Evolutionary conservation across 257 asterid genomes (phyloP).

Genomic region (Pogostemon cablin): DNA sequence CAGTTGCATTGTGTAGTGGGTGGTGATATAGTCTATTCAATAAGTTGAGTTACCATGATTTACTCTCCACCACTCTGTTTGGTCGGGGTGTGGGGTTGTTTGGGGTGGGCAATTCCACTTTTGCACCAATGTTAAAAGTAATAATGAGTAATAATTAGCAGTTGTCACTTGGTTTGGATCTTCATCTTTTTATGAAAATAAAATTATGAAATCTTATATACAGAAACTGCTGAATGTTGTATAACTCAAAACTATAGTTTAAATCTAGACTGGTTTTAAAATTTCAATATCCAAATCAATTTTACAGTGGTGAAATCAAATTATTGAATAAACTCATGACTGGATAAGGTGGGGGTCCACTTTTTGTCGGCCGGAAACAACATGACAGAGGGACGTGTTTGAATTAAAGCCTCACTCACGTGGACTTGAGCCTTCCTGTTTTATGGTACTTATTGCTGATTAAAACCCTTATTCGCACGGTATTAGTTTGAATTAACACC

Average conservation of each 20-base stretch:
- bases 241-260: no score
- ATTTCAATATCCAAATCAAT: no score
- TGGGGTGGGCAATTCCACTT: no score
- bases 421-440: neutral
- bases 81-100: no score
- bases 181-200: neutral
- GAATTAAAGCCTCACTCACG: neutral
- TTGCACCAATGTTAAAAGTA: no score
- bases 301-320: constrained; percentile 14
- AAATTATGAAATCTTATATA: neutral
- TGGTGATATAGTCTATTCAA: no score
- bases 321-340: neutral
- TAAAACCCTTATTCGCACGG: neutral
- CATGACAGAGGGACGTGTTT: neutral
- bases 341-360: neutral
- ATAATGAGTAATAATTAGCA: neutral
- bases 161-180: neutral
- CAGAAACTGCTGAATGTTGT: no score
- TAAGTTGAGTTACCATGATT: no score
- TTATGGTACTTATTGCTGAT: neutral
- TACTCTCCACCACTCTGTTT: no score
- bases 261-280: no score
- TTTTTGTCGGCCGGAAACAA: constrained; percentile 14
- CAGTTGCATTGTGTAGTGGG: no score
- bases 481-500: no score